phyloP scores from a whole-genome alignment of 345 rosid species.

The Mangifera indica region DNA sequence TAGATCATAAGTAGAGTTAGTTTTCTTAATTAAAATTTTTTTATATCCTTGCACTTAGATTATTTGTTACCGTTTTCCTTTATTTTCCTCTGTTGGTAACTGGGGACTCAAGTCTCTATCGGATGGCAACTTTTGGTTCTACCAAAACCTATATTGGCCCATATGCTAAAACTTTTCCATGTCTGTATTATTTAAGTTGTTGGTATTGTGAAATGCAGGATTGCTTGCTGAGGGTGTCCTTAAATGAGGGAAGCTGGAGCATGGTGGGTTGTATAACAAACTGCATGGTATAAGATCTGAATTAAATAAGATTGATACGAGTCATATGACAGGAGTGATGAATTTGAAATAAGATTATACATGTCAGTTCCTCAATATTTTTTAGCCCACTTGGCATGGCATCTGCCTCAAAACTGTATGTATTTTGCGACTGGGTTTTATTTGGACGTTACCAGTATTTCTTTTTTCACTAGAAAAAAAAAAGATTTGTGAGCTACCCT shows the following conservation, averaged over 20 bases:
- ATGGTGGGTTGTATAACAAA: constrained; percentile 19
- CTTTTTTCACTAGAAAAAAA: too few species aligned
- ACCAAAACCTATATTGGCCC: too few species aligned
- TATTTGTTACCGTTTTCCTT: too few species aligned
- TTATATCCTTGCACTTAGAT: too few species aligned
- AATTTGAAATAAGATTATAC: constrained; percentile 12
- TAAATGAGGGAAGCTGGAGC: constrained; percentile 11
- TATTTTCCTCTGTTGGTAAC: too few species aligned
- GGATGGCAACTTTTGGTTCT: too few species aligned
- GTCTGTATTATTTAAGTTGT: neutral
- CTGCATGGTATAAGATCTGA: constrained; percentile 7
- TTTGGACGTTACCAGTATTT: neutral
- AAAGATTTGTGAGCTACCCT: too few species aligned
- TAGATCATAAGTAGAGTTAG: too few species aligned
- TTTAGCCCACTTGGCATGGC: constrained; percentile 14
- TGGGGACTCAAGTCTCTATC: too few species aligned
- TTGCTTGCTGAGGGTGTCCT: constrained; percentile 12
- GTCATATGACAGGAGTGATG: neutral
- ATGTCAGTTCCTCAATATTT: constrained; percentile 4
- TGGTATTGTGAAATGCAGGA: constrained; percentile 22
- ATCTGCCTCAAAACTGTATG: constrained; percentile 2
- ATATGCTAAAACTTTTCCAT: too few species aligned
- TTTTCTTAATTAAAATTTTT: too few species aligned
- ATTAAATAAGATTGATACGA: constrained; percentile 9
- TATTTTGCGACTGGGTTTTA: neutral